Conservation (phyloP, 2,329 filamentous ascomycete genomes). For the Fusarium stilboides region DNA sequence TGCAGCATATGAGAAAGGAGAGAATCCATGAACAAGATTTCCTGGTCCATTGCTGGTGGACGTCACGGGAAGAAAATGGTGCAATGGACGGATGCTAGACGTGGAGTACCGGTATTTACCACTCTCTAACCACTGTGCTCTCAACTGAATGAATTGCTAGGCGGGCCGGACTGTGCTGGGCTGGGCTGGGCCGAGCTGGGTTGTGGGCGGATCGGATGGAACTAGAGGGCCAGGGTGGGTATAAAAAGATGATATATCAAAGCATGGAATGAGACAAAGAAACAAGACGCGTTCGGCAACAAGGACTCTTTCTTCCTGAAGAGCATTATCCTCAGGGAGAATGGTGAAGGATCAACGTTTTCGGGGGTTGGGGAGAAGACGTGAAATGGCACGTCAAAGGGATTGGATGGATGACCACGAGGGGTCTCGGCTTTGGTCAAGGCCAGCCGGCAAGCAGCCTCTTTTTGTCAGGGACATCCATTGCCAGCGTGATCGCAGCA, state of each 20-base stretch:
- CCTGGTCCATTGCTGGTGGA: conserved; percentile 46
- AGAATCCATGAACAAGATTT: conserved; percentile 44
- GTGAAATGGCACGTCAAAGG: background rate
- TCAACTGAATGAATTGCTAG: conserved; percentile 7
- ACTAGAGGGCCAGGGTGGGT: conserved; percentile 2
- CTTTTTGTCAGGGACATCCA: conserved; percentile 12
- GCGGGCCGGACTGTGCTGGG: conserved; percentile 1
- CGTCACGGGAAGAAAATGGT: conserved; percentile 38
- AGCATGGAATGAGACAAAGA: background rate
- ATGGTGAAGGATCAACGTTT: no score
- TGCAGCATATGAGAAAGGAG: conserved; percentile 43
- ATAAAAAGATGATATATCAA: conserved; percentile 13
- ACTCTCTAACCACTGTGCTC: conserved; percentile 14
- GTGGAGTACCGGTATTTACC: conserved; percentile 18
- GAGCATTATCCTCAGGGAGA: background rate
- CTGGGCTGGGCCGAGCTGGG: conserved; percentile 2
- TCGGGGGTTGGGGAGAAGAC: no score
- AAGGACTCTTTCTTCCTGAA: conserved; percentile 12
- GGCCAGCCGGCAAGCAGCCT: conserved; percentile 12
- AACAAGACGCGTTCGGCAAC: conserved; percentile 5
- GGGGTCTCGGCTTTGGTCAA: conserved; percentile 11
- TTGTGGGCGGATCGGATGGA: background rate
- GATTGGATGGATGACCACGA: background rate
- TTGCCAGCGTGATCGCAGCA: conserved; percentile 8
- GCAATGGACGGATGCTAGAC: conserved; percentile 16